These are phyloP conservation scores for Prunus fruticosa DNA, from an alignment of 306 rosid genomes.

Conservation along the genomic window DNA sequence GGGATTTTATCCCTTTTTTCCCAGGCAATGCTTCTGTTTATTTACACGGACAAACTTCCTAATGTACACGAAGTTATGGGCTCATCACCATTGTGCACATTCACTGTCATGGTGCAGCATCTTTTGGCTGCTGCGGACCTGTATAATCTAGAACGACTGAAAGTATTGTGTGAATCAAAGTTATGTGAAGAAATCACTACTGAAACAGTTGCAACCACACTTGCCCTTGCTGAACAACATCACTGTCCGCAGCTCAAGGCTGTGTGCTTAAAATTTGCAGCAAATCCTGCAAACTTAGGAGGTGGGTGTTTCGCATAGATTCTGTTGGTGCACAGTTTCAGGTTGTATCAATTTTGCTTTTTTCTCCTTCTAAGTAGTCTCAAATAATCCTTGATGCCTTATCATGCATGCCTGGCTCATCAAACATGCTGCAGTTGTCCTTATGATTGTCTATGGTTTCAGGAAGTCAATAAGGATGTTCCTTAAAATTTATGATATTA, in stretches of 20 bases:
- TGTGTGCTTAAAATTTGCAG: slow-evolving; percentile 65
- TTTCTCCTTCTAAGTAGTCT: slow-evolving; percentile 11
- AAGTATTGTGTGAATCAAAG: slow-evolving; percentile 66
- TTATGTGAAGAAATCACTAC: slow-evolving; percentile 62
- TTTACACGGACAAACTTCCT: slow-evolving; percentile 69
- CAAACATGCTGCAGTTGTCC: neutral
- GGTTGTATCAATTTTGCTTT: slow-evolving; percentile 24
- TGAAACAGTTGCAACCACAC: slow-evolving; percentile 72
- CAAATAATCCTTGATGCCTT: slow-evolving; percentile 16
- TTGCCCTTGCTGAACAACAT: slow-evolving; percentile 77
- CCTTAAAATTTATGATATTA: slow-evolving; percentile 14
- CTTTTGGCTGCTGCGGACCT: slow-evolving; percentile 82
- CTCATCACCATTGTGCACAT: slow-evolving; percentile 49
- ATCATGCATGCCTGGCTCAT: slow-evolving; percentile 4
- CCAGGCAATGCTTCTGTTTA: slow-evolving; percentile 84
- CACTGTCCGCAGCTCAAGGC: slow-evolving; percentile 75
- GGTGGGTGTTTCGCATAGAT: slow-evolving; percentile 54
- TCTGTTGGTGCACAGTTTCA: slow-evolving; percentile 28
- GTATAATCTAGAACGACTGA: slow-evolving; percentile 73
- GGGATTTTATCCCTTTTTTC: slow-evolving; percentile 16
- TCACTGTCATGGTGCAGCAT: slow-evolving; percentile 79
- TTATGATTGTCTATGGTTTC: slow-evolving; percentile 1
- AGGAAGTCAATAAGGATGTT: slow-evolving; percentile 9
- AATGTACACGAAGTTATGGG: slow-evolving; percentile 57
- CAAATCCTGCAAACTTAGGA: slow-evolving; percentile 71